These are phyloP conservation scores for Phialophora expanda DNA, from an alignment of 2,329 filamentous ascomycete genomes.

Conservation along the genomic window DNA sequence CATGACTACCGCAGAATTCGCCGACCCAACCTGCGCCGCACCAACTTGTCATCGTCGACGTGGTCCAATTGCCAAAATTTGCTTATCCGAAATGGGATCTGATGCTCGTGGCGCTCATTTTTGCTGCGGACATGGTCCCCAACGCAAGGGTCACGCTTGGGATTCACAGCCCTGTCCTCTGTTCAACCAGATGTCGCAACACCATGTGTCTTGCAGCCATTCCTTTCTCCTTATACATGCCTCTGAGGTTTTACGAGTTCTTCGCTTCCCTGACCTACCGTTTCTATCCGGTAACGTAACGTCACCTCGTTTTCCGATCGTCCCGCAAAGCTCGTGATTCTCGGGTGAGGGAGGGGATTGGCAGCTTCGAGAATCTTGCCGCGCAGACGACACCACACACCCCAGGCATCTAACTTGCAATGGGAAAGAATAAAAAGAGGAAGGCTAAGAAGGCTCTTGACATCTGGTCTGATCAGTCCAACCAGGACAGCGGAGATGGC, in stretches of 20 bases:
- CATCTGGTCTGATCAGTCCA: slow-evolving; percentile 41
- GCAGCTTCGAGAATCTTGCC: slow-evolving; percentile 22
- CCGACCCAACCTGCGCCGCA: slow-evolving; percentile 21
- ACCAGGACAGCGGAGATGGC: slow-evolving; percentile 48
- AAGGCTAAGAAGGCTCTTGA: slow-evolving; percentile 46
- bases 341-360: slow-evolving; percentile 29
- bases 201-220: slow-evolving; percentile 24
- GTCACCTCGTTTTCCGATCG: slow-evolving; percentile 34
- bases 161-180: slow-evolving; percentile 25
- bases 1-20: slow-evolving; percentile 25
- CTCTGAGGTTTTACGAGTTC: slow-evolving; percentile 19
- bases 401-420: slow-evolving; percentile 43
- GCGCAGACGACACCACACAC: slow-evolving; percentile 16
- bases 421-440: slow-evolving; percentile 47
- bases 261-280: slow-evolving; percentile 26
- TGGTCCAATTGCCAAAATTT: slow-evolving; percentile 34
- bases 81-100: slow-evolving; percentile 17
- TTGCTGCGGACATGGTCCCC: slow-evolving; percentile 20
- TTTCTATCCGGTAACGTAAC: slow-evolving; percentile 32
- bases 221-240: slow-evolving; percentile 23
- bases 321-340: slow-evolving; percentile 30
- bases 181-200: slow-evolving; percentile 22
- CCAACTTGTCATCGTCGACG: slow-evolving; percentile 29
- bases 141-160: slow-evolving; percentile 17
- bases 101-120: slow-evolving; percentile 23